Conservation (phyloP, 1,284 basidiomycete genomes). For the Leccinum cinnamomeum region DNA sequence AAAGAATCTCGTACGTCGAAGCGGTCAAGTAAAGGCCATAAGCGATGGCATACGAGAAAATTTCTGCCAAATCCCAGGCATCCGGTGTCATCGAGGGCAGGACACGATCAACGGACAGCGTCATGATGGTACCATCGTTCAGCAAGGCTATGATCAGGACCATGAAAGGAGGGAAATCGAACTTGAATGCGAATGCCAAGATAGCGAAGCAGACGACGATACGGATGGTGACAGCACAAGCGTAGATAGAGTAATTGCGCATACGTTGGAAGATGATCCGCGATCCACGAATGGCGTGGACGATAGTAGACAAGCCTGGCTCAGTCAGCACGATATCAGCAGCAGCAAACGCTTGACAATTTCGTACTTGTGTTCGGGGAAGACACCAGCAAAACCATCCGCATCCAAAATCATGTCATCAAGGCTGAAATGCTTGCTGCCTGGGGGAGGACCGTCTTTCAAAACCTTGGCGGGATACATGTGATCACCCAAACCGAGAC, state of each 20-base stretch:
- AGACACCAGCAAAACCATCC: slow-evolving; percentile 82
- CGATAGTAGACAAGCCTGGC: slow-evolving; percentile 84
- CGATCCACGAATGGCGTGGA: slow-evolving; percentile 82
- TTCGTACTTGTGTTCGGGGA: slow-evolving; percentile 87
- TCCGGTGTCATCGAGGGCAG: slow-evolving; percentile 41
- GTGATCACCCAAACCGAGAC: too few relatives aligned
- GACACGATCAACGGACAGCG: too few relatives aligned
- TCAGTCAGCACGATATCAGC: slow-evolving; percentile 61
- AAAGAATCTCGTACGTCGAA: too few relatives aligned
- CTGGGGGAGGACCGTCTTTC: slow-evolving; percentile 46
- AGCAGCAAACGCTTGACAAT: slow-evolving; percentile 77
- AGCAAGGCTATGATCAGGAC: slow-evolving; percentile 95
- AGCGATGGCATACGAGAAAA: slow-evolving; percentile 92
- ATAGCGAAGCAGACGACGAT: slow-evolving; percentile 97
- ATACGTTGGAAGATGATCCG: slow-evolving; percentile 89
- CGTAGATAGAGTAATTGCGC: slow-evolving; percentile 83
- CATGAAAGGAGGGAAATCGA: slow-evolving; percentile 99
- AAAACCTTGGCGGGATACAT: too few relatives aligned
- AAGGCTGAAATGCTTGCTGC: slow-evolving; percentile 66
- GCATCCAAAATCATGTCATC: slow-evolving; percentile 83
- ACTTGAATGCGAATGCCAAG: slow-evolving; percentile 93
- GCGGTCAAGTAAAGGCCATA: slow-evolving; percentile 83
- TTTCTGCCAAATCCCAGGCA: slow-evolving; percentile 92
- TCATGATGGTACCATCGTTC: slow-evolving; percentile 70
- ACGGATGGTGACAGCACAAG: slow-evolving; percentile 91